These are phyloP conservation scores for Saprolegnia diclina DNA, from an alignment of 352 stramenopile genomes.

Conservation along the genomic window DNA sequence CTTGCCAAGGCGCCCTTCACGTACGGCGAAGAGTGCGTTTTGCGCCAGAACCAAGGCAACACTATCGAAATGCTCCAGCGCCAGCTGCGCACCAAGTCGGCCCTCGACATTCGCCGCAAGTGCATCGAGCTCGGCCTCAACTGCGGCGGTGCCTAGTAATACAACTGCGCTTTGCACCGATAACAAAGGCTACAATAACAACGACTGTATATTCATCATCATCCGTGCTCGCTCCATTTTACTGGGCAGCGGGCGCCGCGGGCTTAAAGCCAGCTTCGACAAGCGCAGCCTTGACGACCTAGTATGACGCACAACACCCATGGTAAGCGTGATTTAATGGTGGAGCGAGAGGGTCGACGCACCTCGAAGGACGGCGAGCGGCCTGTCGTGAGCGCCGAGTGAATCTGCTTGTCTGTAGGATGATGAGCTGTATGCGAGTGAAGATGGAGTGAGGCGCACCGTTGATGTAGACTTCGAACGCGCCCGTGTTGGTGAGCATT, in stretches of 20 bases:
- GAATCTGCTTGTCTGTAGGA: conserved; percentile 7
- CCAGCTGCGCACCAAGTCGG: neutral
- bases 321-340: neutral
- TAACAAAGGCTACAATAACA: neutral
- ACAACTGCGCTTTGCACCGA: neutral
- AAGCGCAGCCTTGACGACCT: conserved; percentile 4
- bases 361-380: conserved; percentile 5
- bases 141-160: neutral
- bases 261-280: neutral
- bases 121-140: conserved; percentile 22
- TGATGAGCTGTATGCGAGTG: neutral
- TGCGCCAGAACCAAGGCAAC: conserved; percentile 19
- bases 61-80: conserved; percentile 17
- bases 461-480: conserved; percentile 28
- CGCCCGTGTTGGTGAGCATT: conserved; percentile 21
- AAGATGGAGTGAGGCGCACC: neutral
- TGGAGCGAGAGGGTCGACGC: neutral
- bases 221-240: neutral
- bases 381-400: neutral
- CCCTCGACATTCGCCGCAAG: conserved; percentile 20
- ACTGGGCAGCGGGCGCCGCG: conserved; percentile 1
- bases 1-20: conserved; percentile 1
- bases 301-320: neutral
- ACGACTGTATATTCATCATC: conserved; percentile 7
- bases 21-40: conserved; percentile 26